Conservation (phyloP, 331 rosid genomes). For the Acacia pycnantha region DNA sequence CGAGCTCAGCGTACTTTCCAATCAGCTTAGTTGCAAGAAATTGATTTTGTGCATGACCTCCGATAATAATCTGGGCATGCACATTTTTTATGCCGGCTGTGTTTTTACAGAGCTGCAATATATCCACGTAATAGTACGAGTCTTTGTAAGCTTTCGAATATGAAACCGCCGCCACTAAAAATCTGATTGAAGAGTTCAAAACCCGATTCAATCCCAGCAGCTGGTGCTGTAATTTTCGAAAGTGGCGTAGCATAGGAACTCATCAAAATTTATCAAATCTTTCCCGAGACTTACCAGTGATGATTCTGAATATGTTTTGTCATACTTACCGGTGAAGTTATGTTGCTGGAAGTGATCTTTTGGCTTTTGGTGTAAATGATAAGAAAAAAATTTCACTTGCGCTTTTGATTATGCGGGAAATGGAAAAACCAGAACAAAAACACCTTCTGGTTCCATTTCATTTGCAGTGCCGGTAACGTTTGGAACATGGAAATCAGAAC, state of each 20-base stretch:
- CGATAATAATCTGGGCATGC: constrained; percentile 61
- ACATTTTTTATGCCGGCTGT: constrained; percentile 32
- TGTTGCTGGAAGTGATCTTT: background rate
- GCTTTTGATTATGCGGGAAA: background rate
- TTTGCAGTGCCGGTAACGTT: background rate
- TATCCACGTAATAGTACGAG: constrained; percentile 39
- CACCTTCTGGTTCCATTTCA: background rate
- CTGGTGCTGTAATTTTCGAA: constrained; percentile 32
- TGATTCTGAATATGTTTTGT: background rate
- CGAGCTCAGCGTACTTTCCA: constrained; percentile 39
- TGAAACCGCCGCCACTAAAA: background rate
- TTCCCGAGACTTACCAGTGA: background rate
- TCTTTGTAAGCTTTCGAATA: constrained; percentile 26
- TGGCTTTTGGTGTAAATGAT: background rate
- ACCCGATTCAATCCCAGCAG: constrained; percentile 16
- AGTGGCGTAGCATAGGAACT: constrained; percentile 38
- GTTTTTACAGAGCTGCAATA: constrained; percentile 45
- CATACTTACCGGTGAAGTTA: background rate
- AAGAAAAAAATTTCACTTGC: background rate
- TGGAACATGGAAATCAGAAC: background rate
- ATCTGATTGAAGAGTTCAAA: background rate
- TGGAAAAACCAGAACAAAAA: too few relatives aligned
- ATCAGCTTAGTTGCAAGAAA: constrained; percentile 58
- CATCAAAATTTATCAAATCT: constrained; percentile 1
- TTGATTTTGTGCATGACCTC: constrained; percentile 55